Evolutionary conservation across 371 early-diverging fungal species (phyloP).

Genomic region (Blakeslea trispora): DNA sequence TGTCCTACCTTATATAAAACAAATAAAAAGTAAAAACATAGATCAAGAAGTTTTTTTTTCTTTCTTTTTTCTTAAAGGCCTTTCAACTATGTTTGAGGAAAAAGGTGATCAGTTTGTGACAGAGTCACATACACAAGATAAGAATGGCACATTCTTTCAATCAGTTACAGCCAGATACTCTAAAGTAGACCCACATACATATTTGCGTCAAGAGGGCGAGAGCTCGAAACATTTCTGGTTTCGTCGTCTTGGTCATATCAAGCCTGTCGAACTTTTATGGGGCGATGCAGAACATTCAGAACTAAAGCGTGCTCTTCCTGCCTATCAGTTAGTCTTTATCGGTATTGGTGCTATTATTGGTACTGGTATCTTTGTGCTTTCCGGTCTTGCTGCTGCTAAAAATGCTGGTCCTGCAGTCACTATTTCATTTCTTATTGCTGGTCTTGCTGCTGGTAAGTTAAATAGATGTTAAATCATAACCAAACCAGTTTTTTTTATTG

Average conservation of each 20-base stretch:
- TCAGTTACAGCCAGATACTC: conserved; percentile 21
- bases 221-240: conserved; percentile 37
- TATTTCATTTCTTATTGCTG: conserved; percentile 74
- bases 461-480: background rate
- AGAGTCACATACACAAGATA: background rate
- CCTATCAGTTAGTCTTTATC: conserved; percentile 52
- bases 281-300: conserved; percentile 50
- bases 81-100: conserved; percentile 5
- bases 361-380: conserved; percentile 61
- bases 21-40: conserved; percentile 2
- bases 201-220: conserved; percentile 47
- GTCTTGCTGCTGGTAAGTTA: conserved; percentile 60
- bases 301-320: conserved; percentile 47
- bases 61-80: background rate
- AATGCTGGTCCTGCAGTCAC: conserved; percentile 85
- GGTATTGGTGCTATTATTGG: conserved; percentile 82
- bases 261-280: conserved; percentile 54
- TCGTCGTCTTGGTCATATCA: conserved; percentile 53
- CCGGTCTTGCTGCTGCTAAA: conserved; percentile 73
- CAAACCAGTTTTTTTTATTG: no score
- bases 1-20: background rate
- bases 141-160: conserved; percentile 13
- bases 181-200: conserved; percentile 37
- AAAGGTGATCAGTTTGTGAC: conserved; percentile 3
- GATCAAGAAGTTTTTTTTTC: background rate